Evolutionary conservation across 441 rosid species (phyloP), one percentile per base, ranked within the genome.

Genomic region (Monsonia emarginata): DNA sequence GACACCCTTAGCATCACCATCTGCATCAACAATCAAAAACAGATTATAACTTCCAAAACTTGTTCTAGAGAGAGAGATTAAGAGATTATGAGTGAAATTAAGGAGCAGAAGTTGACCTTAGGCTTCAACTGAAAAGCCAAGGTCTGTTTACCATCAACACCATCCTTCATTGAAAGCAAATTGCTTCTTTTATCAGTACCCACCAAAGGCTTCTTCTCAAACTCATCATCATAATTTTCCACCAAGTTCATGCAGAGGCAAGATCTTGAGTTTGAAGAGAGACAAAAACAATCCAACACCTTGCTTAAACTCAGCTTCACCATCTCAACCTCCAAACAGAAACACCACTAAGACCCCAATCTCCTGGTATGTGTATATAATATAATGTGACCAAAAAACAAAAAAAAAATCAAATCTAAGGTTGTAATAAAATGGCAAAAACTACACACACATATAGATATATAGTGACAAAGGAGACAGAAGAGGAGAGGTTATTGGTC

Each of bases 71-170:
- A 10, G 27, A 32, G 24, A 30, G n/a, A 36, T 2, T 25, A 60
- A 11, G 26, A 60, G 7, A n/a, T 9, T 30, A 46, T 0, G 13
- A 40, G 38, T 38, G 1, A 26, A 26, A 58, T 9, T 54, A 25
- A 27, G 2, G 14, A 13, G 19, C 22, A 50, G 7, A 27, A 38
- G 14, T 34, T 34, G 62, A 88, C 97, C 93, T 87, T 86, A 27
- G 97, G 97, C 81, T 87, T 91, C 59, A 91, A 73, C 40, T 87
- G 97, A 76, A 85, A 89, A 61, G 96, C 93, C 76, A 91, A 70
- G 46, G 93, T 89, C 77, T 86, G 91, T 21, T 84, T 79, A 65
- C 56, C 75, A 61, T 84, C 68, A 67, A 88, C 85, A 64, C 82
- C 82, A 76, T 85, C 96, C 75, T 82, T 85, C 66, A 87, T 65